A percentile compares a stretch with the other conserved stretches of the same genome.
Conservation (phyloP, 2,329 filamentous ascomycete genomes). For the Thelonectria rubi region DNA sequence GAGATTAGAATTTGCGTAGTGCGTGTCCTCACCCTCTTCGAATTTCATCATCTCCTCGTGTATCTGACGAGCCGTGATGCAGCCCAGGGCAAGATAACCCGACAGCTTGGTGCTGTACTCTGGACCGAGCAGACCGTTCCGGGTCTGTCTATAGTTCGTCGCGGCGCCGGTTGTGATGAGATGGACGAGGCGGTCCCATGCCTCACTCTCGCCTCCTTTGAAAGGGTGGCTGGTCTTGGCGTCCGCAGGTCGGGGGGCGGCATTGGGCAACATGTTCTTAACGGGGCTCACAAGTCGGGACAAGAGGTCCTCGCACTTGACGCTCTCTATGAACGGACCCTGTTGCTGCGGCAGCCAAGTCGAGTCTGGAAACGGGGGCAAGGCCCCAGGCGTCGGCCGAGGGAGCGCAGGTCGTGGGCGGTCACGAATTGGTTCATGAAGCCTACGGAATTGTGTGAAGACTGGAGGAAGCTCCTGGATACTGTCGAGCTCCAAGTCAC, state of each 20-base stretch:
- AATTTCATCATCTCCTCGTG: slow-evolving; percentile 73
- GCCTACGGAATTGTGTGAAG: slow-evolving; percentile 79
- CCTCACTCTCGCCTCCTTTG: slow-evolving; percentile 71
- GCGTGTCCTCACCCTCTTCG: slow-evolving; percentile 67
- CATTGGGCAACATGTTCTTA: slow-evolving; percentile 57
- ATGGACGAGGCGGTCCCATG: slow-evolving; percentile 65
- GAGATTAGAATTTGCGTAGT: slow-evolving; percentile 56
- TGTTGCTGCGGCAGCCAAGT: slow-evolving; percentile 65
- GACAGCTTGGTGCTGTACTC: slow-evolving; percentile 83
- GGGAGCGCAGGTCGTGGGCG: slow-evolving; percentile 68
- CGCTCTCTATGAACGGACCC: slow-evolving; percentile 70
- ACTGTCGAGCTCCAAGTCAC: slow-evolving; percentile 68
- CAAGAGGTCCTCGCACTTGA: slow-evolving; percentile 61
- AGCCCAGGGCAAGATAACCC: slow-evolving; percentile 76
- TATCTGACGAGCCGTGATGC: slow-evolving; percentile 76
- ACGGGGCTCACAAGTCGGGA: slow-evolving; percentile 67
- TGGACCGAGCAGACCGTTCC: slow-evolving; percentile 74
- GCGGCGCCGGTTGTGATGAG: slow-evolving; percentile 69
- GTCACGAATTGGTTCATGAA: slow-evolving; percentile 73
- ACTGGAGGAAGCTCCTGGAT: slow-evolving; percentile 74
- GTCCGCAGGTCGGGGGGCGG: slow-evolving; percentile 62
- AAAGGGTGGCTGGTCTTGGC: slow-evolving; percentile 72
- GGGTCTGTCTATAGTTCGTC: slow-evolving; percentile 72
- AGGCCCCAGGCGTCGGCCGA: slow-evolving; percentile 55
- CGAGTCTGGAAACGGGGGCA: slow-evolving; percentile 66